Percentiles rank a stretch among this genome's conserved stretches.
Evolutionary conservation across 2,329 filamentous ascomycete genomes (phyloP).

Genomic region (Rhytidhysteron rufulum): DNA sequence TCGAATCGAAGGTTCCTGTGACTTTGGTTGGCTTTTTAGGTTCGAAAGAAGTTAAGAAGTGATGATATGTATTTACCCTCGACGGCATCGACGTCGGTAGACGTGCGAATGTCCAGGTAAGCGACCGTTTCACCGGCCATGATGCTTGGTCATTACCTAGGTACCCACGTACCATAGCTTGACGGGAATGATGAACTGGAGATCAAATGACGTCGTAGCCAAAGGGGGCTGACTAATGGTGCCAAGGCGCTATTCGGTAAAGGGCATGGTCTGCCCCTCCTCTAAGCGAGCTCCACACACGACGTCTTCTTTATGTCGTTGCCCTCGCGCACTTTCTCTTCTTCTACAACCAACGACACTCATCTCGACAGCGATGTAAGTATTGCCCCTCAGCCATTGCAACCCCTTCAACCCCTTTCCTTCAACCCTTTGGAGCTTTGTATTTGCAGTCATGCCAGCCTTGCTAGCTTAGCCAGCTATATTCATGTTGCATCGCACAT

Average conservation of each 20-base stretch:
- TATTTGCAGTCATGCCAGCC: no score
- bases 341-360: conserved; percentile 38
- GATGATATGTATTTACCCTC: no score
- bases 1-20: no score
- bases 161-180: no score
- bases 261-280: not conserved
- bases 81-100: no score
- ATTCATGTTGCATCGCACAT: not conserved
- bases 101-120: conserved; percentile 23
- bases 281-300: conserved; percentile 18
- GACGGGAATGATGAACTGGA: no score
- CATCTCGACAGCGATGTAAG: conserved; percentile 43
- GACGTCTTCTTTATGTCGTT: conserved; percentile 12
- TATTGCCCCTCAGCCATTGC: conserved; percentile 7
- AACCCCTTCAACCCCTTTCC: not conserved
- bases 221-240: no score
- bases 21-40: no score
- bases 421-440: not conserved
- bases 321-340: conserved; percentile 16
- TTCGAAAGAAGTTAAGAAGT: no score
- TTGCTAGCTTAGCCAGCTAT: no score
- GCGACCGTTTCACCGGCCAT: conserved; percentile 26
- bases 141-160: no score
- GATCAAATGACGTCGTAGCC: no score
- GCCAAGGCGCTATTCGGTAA: not conserved